These are phyloP conservation scores for Darksidea phi DNA, from an alignment of 495 filamentous ascomycete species.

Conservation along the genomic window DNA sequence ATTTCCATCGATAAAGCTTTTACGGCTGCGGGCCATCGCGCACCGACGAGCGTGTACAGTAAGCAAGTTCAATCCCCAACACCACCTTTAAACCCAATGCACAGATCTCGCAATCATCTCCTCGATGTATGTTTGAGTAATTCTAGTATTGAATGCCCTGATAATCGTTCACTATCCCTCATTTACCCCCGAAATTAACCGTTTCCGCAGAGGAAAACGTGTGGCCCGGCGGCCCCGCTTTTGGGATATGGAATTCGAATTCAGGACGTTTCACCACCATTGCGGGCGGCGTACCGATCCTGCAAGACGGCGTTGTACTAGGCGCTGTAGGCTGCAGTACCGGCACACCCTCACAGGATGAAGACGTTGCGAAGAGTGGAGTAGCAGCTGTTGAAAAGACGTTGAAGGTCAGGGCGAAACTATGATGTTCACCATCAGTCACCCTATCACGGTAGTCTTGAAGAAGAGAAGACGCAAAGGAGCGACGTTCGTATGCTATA, in stretches of 20 bases:
- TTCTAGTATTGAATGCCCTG: no score
- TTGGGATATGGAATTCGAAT: constrained; percentile 44
- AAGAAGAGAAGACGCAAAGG: no score
- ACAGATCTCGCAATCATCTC: no score
- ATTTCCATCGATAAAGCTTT: constrained; percentile 48
- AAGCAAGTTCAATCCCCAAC: no score
- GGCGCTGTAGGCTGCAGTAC: constrained; percentile 44
- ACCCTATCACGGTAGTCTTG: no score
- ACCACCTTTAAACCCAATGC: no score
- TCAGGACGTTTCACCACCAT: constrained; percentile 42
- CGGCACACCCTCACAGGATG: constrained; percentile 44
- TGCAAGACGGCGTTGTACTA: constrained; percentile 37
- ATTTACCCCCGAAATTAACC: no score
- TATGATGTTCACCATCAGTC: constrained; percentile 22
- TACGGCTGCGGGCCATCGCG: constrained; percentile 45
- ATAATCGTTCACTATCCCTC: no score
- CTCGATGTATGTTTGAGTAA: no score
- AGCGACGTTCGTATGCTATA: no score
- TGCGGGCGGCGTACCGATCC: constrained; percentile 43
- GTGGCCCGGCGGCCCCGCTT: constrained; percentile 44
- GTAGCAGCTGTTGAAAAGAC: constrained; percentile 39
- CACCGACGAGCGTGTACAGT: constrained; percentile 40
- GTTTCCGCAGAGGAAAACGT: no score
- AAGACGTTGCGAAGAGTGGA: constrained; percentile 40
- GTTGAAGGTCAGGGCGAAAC: constrained; percentile 36